These are phyloP conservation scores for Nakaseomyces kungkrabaensis DNA, from an alignment of 1,139 yeast genomes.

Conservation along the genomic window DNA sequence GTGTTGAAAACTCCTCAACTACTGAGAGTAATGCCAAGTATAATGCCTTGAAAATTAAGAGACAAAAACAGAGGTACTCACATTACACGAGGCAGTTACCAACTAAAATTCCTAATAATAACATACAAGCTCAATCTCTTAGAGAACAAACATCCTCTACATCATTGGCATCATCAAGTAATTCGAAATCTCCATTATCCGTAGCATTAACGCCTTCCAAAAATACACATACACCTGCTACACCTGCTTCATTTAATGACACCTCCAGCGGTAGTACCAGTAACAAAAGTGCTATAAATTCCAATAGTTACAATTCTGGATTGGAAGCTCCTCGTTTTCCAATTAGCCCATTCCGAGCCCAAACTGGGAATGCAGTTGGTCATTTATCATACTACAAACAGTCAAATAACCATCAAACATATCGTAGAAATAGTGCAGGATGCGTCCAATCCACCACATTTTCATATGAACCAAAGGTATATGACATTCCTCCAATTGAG, in stretches of 20 bases:
- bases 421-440: slow-evolving; percentile 3
- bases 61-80: slow-evolving; percentile 27
- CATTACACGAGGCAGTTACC: slow-evolving; percentile 25
- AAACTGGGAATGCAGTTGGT: slow-evolving; percentile 1
- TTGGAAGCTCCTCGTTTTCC: slow-evolving; percentile 5
- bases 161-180: slow-evolving; percentile 3
- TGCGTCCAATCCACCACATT: slow-evolving; percentile 13
- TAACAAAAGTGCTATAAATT: neutral
- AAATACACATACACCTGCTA: slow-evolving; percentile 18
- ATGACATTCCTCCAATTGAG: slow-evolving; percentile 22
- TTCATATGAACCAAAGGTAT: slow-evolving; percentile 28
- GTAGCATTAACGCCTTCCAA: slow-evolving; percentile 13
- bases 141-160: slow-evolving; percentile 9
- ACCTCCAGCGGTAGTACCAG: slow-evolving; percentile 4
- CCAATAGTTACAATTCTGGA: neutral
- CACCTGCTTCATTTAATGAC: slow-evolving; percentile 9
- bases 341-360: slow-evolving; percentile 6
- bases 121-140: slow-evolving; percentile 6
- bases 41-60: slow-evolving; percentile 24
- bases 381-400: neutral
- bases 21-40: slow-evolving; percentile 7
- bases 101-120: slow-evolving; percentile 8
- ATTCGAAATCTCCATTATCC: slow-evolving; percentile 7
- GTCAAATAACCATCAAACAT: slow-evolving; percentile 1
- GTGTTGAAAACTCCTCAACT: neutral